Evolutionary conservation across 1,139 yeast genomes (phyloP), one percentile per base, ranked within the genome.

Genomic region (Arxiozyma heterogenica): DNA sequence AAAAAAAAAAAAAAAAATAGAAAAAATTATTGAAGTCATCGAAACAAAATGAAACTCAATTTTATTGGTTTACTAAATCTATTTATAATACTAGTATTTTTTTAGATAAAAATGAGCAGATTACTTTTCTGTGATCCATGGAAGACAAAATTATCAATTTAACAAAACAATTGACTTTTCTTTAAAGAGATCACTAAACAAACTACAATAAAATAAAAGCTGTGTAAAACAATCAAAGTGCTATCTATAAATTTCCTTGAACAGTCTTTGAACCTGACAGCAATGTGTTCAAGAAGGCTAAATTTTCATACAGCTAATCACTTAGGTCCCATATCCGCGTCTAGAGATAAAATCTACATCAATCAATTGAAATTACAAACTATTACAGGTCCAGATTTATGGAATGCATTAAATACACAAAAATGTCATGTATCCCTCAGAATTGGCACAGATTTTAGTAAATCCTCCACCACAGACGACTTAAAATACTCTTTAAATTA

Each of bases 401-500:
- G 95, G 95, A 78, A 78, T 58, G 74, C 86, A 55, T 80, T 83
- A 1, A 77, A 81, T 11, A 79, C 85, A 2, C 95, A 87, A 65
- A 91, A 91, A 7, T 76, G 87, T 25, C 68, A 73, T 7, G 75
- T 87, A 12, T 77, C 84, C 4, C 74, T 86, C 25, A 75, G 77
- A 54, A 75, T 89, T 57, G 73, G 74, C 45, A 87, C 96, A 0
- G 83, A 84, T 64, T 86, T 90, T 62, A 75, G 79, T 41, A 74
- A 77, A 56, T 91, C 96, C 8, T 83, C 93, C 12, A 72, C 73
- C 17, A 80, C 84, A 0, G 98, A 91, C 68, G 90, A 89, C 66
- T 75, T 91, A 61, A 80, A 81, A 56, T 82, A 86, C 65, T 86
- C 96, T 6, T 77, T 91, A 59, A 91, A 90, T 69, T 91, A 91